Evolutionary conservation across 352 stramenopile species (phyloP).

Genomic region (Phytophthora palmivora): DNA sequence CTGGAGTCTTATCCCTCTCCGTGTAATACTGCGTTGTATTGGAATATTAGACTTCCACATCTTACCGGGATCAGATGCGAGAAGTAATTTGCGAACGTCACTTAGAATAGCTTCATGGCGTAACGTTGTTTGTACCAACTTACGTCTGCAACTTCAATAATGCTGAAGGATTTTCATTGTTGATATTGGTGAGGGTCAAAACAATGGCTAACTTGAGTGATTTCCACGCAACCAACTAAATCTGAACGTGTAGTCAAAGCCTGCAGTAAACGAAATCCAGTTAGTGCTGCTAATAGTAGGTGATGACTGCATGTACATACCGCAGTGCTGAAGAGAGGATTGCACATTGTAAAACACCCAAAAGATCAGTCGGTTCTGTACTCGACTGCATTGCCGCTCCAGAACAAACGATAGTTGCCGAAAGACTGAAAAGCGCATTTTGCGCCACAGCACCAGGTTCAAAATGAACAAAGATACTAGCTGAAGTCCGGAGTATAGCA

Average conservation of each 20-base stretch:
- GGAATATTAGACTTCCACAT: conserved; percentile 18
- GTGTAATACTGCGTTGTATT: too few relatives aligned
- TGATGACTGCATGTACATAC: conserved; percentile 6
- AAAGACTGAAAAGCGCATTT: conserved; percentile 33
- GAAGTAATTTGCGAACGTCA: too few relatives aligned
- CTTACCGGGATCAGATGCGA: conserved; percentile 29
- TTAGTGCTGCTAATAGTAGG: too few relatives aligned
- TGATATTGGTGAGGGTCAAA: too few relatives aligned
- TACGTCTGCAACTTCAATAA: too few relatives aligned
- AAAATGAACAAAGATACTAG: conserved; percentile 43
- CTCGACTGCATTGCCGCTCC: conserved; percentile 25
- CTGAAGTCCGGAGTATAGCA: conserved; percentile 41
- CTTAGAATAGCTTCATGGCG: too few relatives aligned
- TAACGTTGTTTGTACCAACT: too few relatives aligned
- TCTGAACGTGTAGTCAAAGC: conserved; percentile 30
- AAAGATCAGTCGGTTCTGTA: conserved; percentile 42
- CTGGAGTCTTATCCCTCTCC: conserved; percentile 14
- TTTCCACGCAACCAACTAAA: conserved; percentile 27
- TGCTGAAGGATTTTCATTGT: too few relatives aligned
- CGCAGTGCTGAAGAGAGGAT: conserved; percentile 31
- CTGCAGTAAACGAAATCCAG: not conserved
- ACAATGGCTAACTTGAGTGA: not conserved
- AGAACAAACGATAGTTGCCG: conserved; percentile 51
- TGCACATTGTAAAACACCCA: conserved; percentile 47
- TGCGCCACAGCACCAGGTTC: conserved; percentile 13